Evolutionary conservation across 345 rosid genomes (phyloP).

Genomic region (Erysimum cheiranthoides): DNA sequence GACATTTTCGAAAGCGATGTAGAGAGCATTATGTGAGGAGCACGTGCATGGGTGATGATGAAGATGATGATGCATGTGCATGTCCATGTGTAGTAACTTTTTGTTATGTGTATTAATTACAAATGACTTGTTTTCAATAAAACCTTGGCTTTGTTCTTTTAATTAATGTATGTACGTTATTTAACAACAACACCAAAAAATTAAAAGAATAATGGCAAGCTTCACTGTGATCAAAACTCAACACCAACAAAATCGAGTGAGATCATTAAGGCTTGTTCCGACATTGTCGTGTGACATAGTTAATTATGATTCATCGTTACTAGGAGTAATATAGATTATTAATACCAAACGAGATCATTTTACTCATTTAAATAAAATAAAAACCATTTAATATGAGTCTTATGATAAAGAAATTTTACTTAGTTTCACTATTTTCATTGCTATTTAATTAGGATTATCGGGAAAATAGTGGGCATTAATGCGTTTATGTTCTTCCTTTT

Average conservation of each 20-base stretch:
- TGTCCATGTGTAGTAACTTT: conserved; percentile 26
- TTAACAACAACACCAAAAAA: neutral
- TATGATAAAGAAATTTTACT: neutral
- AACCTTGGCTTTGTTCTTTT: conserved; percentile 10
- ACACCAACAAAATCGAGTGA: conserved; percentile 9
- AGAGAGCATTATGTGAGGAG: conserved; percentile 38
- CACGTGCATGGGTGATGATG: conserved; percentile 45
- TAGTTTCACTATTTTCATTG: neutral
- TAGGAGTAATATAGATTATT: neutral
- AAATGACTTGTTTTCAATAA: conserved; percentile 14
- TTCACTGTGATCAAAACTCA: neutral
- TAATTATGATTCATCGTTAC: neutral
- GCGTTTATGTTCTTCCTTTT: conserved; percentile 21
- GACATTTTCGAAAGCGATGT: conserved; percentile 42
- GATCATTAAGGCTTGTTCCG: conserved; percentile 6
- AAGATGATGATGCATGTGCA: conserved; percentile 42
- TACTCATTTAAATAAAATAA: neutral
- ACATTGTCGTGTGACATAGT: neutral
- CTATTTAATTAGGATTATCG: neutral
- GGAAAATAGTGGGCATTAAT: neutral
- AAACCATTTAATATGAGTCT: neutral
- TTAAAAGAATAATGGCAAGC: neutral
- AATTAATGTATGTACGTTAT: neutral
- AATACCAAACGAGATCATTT: neutral
- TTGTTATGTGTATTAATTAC: neutral